phyloP scores from a whole-genome alignment of 1,139 yeast species.

The Insectozyma bohioensis region DNA sequence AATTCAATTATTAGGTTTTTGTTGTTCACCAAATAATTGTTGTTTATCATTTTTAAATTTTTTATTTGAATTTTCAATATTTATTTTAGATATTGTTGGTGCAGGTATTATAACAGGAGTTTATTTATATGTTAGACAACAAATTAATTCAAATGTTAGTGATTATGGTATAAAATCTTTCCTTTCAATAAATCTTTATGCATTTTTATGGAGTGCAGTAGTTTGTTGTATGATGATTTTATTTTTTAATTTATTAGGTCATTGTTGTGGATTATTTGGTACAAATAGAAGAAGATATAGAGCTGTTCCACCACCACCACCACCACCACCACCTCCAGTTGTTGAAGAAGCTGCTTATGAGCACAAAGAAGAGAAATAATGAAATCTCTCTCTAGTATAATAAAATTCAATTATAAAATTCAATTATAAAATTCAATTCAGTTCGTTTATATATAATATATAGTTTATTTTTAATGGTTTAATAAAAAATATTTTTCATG shows the following conservation, averaged over 20 bases:
- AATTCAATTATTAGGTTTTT: slow-evolving; percentile 32
- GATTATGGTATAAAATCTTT: slow-evolving; percentile 36
- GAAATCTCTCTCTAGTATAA: no score
- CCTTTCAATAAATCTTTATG: slow-evolving; percentile 43
- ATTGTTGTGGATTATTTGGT: slow-evolving; percentile 43
- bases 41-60: slow-evolving; percentile 43
- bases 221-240: slow-evolving; percentile 37
- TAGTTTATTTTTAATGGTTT: no score
- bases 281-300: slow-evolving; percentile 34
- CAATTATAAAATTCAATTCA: no score
- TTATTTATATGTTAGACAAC: slow-evolving; percentile 28
- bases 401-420: no score
- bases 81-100: slow-evolving; percentile 31
- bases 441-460: no score
- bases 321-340: slow-evolving; percentile 9
- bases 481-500: no score
- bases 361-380: slow-evolving; percentile 20
- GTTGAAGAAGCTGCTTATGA: slow-evolving; percentile 32
- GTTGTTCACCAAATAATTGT: slow-evolving; percentile 37
- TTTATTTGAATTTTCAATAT: slow-evolving; percentile 32
- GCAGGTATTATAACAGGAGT: slow-evolving; percentile 37
- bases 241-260: slow-evolving; percentile 40
- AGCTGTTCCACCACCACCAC: slow-evolving; percentile 15
- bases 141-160: slow-evolving; percentile 31
- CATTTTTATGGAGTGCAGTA: slow-evolving; percentile 43